These are phyloP conservation scores for Tolypocladium sp. DNA, from an alignment of 2,329 filamentous ascomycete genomes.

Conservation along the genomic window DNA sequence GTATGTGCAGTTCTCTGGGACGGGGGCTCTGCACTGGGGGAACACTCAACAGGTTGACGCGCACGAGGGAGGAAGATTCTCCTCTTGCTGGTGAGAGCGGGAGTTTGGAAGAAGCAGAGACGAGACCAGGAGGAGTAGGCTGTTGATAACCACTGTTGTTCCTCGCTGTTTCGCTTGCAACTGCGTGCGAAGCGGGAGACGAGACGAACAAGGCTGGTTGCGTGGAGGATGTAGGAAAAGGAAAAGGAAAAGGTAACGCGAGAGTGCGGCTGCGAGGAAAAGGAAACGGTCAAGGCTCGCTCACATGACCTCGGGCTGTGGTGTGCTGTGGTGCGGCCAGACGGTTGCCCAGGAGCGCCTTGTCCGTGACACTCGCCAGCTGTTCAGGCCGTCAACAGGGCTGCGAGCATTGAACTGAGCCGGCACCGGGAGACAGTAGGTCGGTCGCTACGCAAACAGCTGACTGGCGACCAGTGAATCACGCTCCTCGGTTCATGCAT, in stretches of 20 bases:
- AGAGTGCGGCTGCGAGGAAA: neutral
- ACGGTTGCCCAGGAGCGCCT: neutral
- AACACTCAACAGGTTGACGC: neutral
- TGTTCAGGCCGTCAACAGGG: neutral
- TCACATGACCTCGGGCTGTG: neutral
- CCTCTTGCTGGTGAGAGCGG: neutral
- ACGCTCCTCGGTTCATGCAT: neutral
- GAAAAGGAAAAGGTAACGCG: neutral
- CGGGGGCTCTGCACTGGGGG: neutral
- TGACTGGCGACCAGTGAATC: neutral
- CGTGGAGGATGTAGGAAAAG: neutral
- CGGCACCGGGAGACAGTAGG: neutral
- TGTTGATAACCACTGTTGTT: neutral
- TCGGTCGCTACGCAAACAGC: neutral
- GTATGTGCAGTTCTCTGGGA: neutral
- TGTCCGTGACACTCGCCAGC: neutral
- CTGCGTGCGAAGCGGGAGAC: neutral
- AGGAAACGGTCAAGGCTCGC: neutral
- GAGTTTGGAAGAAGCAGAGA: neutral
- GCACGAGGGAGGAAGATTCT: neutral
- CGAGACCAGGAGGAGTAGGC: neutral
- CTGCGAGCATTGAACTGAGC: neutral
- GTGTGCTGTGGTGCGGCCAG: neutral
- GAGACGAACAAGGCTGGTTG: neutral
- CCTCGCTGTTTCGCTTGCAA: neutral